These are phyloP conservation scores for Cyanidiococcus yangmingshanensis DNA, from an alignment of 23 red algal genomes.

Conservation along the genomic window DNA sequence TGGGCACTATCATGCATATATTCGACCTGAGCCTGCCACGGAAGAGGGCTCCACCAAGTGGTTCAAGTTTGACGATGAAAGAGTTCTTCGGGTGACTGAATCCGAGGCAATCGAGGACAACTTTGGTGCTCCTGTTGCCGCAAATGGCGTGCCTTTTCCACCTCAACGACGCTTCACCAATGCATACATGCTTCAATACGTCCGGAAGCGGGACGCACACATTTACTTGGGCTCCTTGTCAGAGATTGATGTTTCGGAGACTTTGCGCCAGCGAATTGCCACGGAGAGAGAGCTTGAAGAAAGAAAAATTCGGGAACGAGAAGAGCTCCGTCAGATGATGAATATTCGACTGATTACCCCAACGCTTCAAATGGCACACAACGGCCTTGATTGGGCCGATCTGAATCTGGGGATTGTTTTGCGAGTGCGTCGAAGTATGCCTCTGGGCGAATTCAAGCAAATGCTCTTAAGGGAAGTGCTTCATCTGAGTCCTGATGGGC, in stretches of 20 bases:
- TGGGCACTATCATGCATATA: constrained; percentile 93
- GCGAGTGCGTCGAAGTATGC: constrained; percentile 32
- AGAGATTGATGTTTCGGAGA: constrained; percentile 52
- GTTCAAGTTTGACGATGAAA: constrained; percentile 99
- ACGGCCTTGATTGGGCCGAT: constrained; percentile 44
- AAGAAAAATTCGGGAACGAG: constrained; percentile 35
- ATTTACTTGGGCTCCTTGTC: constrained; percentile 30
- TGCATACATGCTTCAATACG: constrained; percentile 97
- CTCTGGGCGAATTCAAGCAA: constrained; percentile 53
- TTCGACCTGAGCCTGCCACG: constrained; percentile 44
- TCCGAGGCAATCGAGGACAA: constrained; percentile 79
- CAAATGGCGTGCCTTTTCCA: constrained; percentile 12
- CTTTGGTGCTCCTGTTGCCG: constrained; percentile 55
- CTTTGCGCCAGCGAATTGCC: constrained; percentile 46
- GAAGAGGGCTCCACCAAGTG: constrained; percentile 29
- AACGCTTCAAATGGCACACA: constrained; percentile 38
- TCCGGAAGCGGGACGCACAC: constrained; percentile 45
- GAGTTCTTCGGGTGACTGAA: constrained; percentile 42
- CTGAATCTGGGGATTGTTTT: constrained; percentile 46
- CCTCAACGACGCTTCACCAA: constrained; percentile 49
- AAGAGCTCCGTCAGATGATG: constrained; percentile 84
- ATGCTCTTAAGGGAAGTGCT: constrained; percentile 18
- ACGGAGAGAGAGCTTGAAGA: constrained; percentile 75
- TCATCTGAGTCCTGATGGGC: background rate
- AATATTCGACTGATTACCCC: constrained; percentile 47